Percentiles rank a stretch among this genome's conserved stretches.
phyloP scores from a whole-genome alignment of 768 basidiomycete genomes.

The Dentipellis fragilis region DNA sequence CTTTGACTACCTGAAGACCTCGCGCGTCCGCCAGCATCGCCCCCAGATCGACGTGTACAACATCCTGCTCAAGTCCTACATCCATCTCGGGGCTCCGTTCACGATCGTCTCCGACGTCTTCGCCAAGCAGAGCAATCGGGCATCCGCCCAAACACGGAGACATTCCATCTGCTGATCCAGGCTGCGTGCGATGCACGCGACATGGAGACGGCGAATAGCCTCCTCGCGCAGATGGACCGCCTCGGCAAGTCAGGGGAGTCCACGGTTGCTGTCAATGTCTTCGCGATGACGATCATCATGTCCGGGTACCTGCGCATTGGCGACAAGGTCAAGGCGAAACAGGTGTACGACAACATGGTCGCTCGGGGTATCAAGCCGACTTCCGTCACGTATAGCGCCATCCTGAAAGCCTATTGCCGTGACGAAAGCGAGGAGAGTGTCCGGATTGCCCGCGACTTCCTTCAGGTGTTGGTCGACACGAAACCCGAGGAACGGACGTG shows the following conservation, averaged over 20 bases:
- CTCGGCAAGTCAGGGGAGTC: slow-evolving; percentile 27
- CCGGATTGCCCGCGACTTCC: slow-evolving; percentile 54
- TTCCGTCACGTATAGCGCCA: slow-evolving; percentile 55
- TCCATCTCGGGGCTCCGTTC: slow-evolving; percentile 74
- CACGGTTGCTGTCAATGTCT: slow-evolving; percentile 37
- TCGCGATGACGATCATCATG: slow-evolving; percentile 68
- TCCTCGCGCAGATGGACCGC: slow-evolving; percentile 61
- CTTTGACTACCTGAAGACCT: slow-evolving; percentile 49
- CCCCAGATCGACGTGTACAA: slow-evolving; percentile 61
- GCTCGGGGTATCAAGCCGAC: slow-evolving; percentile 54
- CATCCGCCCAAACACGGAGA: slow-evolving; percentile 47
- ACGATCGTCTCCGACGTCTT: slow-evolving; percentile 52
- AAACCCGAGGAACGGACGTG: slow-evolving; percentile 27
- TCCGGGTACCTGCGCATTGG: slow-evolving; percentile 54
- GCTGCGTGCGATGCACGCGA: slow-evolving; percentile 67
- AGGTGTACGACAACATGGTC: slow-evolving; percentile 64
- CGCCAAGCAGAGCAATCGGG: slow-evolving; percentile 32
- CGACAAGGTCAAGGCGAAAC: slow-evolving; percentile 44
- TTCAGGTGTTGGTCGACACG: slow-evolving; percentile 36
- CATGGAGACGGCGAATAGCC: slow-evolving; percentile 52
- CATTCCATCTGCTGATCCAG: slow-evolving; percentile 70
- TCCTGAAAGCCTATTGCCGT: slow-evolving; percentile 53
- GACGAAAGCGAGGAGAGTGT: slow-evolving; percentile 41
- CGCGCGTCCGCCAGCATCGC: slow-evolving; percentile 24
- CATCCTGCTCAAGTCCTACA: slow-evolving; percentile 74